These are phyloP conservation scores for Blastobotrys ciferrii DNA, from an alignment of 1,139 yeast species.

Conservation along the genomic window DNA sequence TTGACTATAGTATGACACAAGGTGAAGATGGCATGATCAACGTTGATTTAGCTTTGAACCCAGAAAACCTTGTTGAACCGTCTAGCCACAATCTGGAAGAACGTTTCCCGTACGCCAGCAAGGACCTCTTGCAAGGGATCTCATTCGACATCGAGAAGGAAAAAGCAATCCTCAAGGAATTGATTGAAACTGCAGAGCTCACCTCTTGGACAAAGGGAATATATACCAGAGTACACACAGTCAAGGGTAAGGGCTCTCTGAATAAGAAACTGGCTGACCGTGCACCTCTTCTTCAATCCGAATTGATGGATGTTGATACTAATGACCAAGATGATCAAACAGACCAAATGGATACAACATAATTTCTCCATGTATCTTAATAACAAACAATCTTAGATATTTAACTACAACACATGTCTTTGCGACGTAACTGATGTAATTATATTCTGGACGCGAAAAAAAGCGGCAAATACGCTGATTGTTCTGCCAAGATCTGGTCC, in stretches of 20 bases:
- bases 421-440: too few species aligned
- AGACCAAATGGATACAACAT: constrained; percentile 2
- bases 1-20: constrained; percentile 12
- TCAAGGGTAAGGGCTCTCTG: neutral
- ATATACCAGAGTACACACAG: constrained; percentile 18
- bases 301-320: neutral
- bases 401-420: too few species aligned
- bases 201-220: constrained; percentile 29
- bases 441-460: too few species aligned
- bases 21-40: constrained; percentile 9
- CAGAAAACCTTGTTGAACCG: neutral
- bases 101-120: constrained; percentile 28
- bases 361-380: too few species aligned
- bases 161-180: constrained; percentile 12
- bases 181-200: constrained; percentile 18
- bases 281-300: neutral
- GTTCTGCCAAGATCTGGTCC: too few species aligned
- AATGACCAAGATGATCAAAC: constrained; percentile 1
- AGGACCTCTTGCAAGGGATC: constrained; percentile 16
- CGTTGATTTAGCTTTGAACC: constrained; percentile 12
- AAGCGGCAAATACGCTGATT: too few species aligned
- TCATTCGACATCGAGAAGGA: constrained; percentile 17
- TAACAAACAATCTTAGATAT: too few species aligned
- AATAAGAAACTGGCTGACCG: constrained; percentile 3
- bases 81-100: neutral